phyloP scores from a whole-genome alignment of 768 basidiomycete genomes.

The Russula earlei region DNA sequence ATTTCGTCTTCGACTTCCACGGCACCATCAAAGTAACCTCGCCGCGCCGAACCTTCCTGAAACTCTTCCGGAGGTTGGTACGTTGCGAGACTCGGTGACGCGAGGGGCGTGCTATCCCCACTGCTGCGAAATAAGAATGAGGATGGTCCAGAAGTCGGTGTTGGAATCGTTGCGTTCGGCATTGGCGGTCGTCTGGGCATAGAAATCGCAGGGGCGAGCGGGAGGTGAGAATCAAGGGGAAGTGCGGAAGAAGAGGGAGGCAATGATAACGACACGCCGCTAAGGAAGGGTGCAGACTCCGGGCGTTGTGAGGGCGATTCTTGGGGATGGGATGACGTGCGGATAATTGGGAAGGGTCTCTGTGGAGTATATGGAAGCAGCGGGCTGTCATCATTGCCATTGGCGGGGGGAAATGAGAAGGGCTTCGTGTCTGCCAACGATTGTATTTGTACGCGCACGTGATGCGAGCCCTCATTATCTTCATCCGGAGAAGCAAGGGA shows the following conservation, averaged over 20 bases:
- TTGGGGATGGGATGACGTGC: not conserved
- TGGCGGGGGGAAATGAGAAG: constrained; percentile 7
- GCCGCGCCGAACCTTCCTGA: constrained; percentile 18
- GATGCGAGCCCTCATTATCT: constrained; percentile 4
- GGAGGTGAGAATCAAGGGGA: not conserved
- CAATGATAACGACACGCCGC: not conserved
- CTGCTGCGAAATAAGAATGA: constrained; percentile 7
- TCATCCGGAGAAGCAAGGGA: constrained; percentile 5
- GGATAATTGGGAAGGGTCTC: constrained; percentile 11
- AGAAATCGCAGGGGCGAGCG: not conserved
- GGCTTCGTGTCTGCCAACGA: constrained; percentile 4
- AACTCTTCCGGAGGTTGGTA: constrained; percentile 34
- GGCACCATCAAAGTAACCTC: constrained; percentile 23
- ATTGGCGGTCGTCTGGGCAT: constrained; percentile 22
- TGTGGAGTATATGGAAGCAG: constrained; percentile 5
- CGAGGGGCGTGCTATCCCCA: constrained; percentile 24
- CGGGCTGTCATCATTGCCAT: not conserved
- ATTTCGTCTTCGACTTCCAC: constrained; percentile 27
- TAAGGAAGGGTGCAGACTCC: not conserved
- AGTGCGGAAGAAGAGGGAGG: not conserved
- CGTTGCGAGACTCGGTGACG: constrained; percentile 30
- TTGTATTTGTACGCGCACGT: constrained; percentile 3
- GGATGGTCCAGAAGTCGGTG: constrained; percentile 11
- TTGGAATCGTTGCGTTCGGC: constrained; percentile 20
- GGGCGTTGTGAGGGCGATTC: not conserved